Evolutionary conservation across 495 filamentous ascomycete genomes (phyloP), one percentile per base, ranked within the genome.

Genomic region (Xylaria intraflava): DNA sequence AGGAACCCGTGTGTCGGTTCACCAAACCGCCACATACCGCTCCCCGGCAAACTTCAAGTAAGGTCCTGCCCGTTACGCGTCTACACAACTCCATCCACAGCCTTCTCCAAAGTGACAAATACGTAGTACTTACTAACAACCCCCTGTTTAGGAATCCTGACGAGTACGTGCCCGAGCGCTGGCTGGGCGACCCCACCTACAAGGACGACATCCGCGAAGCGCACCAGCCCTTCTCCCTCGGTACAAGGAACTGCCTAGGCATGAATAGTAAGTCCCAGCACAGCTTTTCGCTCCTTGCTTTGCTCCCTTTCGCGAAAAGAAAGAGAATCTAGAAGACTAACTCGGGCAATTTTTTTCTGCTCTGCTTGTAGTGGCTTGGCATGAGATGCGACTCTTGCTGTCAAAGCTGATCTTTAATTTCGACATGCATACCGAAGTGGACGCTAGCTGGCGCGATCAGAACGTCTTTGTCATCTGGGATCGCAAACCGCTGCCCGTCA

Each of bases 101-200:
- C 20, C 11, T 44, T 33, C 5, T 39, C 11, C 17, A 16, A 36
- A 0, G 73, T 80, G 43, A 9, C 6, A 50, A 9, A 33, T 22
- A 17, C 39, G 31, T 23, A 33, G 17, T 39, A 4, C 35, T 19
- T 5, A 29, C 27, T 39, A 6, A 14, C 35, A 39, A 3, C 11
- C n/a, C 14, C 2, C 20, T 4, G 4, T 35, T 22, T 12, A 53
- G 60, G 20, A 29, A 62, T 12, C 70, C 79, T 0, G 65, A 78
- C 12, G 29, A 54, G 3, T 79, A 77, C 48, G 51, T 72, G 1
- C 78, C 78, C 0, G 78, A 81, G 42, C 48, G 56, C 45, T 59
- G 56, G 56, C 51, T 59, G n/a, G 55, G 59, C 7, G 48, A 72
- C 20, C 47, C 61, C 9, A 19, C 39, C 3, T 69, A 58, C 20